Conservation (phyloP, 768 basidiomycete genomes). For the Lentinula lateritia region DNA sequence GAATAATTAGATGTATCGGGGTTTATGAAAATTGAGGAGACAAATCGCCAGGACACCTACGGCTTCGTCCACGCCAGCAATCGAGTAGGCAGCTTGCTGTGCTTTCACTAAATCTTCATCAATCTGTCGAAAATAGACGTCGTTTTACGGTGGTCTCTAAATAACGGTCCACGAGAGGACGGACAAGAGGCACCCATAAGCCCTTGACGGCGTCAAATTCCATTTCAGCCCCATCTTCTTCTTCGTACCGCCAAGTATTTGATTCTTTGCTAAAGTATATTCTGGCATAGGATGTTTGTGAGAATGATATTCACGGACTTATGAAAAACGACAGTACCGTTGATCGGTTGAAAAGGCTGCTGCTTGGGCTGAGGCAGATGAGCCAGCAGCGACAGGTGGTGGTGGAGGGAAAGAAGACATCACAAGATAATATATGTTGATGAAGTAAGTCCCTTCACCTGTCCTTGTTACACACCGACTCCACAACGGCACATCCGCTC, state of each 20-base stretch:
- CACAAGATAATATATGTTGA: neutral
- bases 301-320: neutral
- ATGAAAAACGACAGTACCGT: conserved; percentile 29
- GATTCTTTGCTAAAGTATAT: conserved; percentile 74
- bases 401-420: conserved; percentile 33
- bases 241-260: conserved; percentile 84
- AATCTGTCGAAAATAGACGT: conserved; percentile 41
- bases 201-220: conserved; percentile 80
- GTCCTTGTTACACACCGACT: too few species aligned
- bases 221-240: conserved; percentile 84
- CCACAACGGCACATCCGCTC: too few species aligned
- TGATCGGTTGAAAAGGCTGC: conserved; percentile 77
- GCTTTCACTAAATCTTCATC: conserved; percentile 82
- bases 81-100: conserved; percentile 94
- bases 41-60: conserved; percentile 35
- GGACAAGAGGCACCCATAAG: conserved; percentile 80
- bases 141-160: neutral
- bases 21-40: too few species aligned
- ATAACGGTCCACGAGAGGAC: conserved; percentile 22
- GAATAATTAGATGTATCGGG: neutral
- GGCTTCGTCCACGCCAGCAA: conserved; percentile 91
- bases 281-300: conserved; percentile 20
- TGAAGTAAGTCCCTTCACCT: neutral
- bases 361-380: conserved; percentile 51
- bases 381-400: conserved; percentile 46